Percentiles rank a stretch among this genome's conserved stretches.
Conservation (phyloP, 2,329 filamentous ascomycete species). For the Fusarium staphyleae region DNA sequence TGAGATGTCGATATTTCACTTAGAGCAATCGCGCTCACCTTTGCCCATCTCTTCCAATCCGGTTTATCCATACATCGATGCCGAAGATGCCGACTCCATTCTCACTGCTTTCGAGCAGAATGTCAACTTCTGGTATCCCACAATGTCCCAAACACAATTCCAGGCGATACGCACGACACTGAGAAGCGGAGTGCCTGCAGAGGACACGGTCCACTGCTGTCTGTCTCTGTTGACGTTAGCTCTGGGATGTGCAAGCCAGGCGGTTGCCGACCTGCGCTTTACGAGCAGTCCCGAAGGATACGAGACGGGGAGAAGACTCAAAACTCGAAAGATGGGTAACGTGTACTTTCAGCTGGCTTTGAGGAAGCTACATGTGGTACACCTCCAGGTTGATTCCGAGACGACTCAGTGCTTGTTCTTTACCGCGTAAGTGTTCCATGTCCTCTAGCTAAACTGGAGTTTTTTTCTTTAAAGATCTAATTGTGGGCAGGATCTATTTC, state of each 20-base stretch:
- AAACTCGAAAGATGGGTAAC: conserved; percentile 48
- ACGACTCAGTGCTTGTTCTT: conserved; percentile 60
- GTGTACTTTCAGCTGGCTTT: conserved; percentile 56
- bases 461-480: accelerated
- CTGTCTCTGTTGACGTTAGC: conserved; percentile 56
- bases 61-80: conserved; percentile 52
- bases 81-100: conserved; percentile 51
- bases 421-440: conserved; percentile 50
- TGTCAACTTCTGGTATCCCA: conserved; percentile 63
- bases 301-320: conserved; percentile 43
- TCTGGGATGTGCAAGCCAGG: conserved; percentile 55
- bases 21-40: conserved; percentile 53
- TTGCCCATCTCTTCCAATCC: conserved; percentile 45
- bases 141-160: conserved; percentile 52
- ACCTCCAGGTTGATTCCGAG: conserved; percentile 54
- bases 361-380: conserved; percentile 54
- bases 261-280: conserved; percentile 43
- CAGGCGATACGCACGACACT: conserved; percentile 45
- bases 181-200: conserved; percentile 45
- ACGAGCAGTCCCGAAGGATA: conserved; percentile 26
- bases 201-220: conserved; percentile 50
- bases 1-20: conserved; percentile 55
- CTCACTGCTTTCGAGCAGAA: conserved; percentile 54
- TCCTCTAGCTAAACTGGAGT: no score
- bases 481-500: conserved; percentile 51